Conservation (phyloP, 495 filamentous ascomycete genomes). For the Neurospora sp. region DNA sequence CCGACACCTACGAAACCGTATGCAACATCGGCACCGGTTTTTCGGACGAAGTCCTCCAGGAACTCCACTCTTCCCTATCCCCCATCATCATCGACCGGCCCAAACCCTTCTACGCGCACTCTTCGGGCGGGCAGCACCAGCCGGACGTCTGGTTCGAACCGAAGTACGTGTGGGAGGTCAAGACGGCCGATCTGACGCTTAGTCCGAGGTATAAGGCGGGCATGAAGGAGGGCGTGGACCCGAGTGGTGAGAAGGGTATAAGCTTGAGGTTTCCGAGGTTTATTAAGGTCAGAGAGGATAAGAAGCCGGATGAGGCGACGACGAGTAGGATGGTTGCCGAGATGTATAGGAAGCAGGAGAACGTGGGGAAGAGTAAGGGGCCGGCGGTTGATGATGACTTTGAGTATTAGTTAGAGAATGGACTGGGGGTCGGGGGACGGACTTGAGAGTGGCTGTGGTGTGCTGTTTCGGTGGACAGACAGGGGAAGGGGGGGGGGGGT, state of each 20-base stretch:
- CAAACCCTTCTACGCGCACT: constrained; percentile 91
- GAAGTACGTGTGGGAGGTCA: constrained; percentile 91
- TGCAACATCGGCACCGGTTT: constrained; percentile 99
- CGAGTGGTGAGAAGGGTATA: constrained; percentile 71
- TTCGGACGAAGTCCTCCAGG: constrained; percentile 75
- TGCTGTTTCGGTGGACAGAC: too few species aligned
- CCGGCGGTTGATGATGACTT: constrained; percentile 93
- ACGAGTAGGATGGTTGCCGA: constrained; percentile 75
- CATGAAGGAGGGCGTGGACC: constrained; percentile 52
- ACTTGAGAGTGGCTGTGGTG: too few species aligned
- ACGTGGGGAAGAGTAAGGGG: constrained; percentile 63
- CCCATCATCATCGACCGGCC: constrained; percentile 72
- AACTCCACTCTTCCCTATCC: constrained; percentile 62
- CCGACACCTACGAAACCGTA: constrained; percentile 80
- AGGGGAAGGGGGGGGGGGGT: too few species aligned
- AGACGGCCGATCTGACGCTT: constrained; percentile 87
- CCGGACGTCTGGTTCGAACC: constrained; percentile 99
- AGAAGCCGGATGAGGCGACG: constrained; percentile 88
- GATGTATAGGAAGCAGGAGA: constrained; percentile 94
- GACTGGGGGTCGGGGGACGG: too few species aligned
- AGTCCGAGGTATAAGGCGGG: constrained; percentile 87
- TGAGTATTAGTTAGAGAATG: constrained; percentile 56
- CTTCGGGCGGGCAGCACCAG: constrained; percentile 73
- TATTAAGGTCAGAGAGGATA: constrained; percentile 83
- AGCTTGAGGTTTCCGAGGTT: constrained; percentile 87